Evolutionary conservation across 306 rosid species (phyloP), one percentile per base, ranked within the genome.

Genomic region (Hippophae tibetana): DNA sequence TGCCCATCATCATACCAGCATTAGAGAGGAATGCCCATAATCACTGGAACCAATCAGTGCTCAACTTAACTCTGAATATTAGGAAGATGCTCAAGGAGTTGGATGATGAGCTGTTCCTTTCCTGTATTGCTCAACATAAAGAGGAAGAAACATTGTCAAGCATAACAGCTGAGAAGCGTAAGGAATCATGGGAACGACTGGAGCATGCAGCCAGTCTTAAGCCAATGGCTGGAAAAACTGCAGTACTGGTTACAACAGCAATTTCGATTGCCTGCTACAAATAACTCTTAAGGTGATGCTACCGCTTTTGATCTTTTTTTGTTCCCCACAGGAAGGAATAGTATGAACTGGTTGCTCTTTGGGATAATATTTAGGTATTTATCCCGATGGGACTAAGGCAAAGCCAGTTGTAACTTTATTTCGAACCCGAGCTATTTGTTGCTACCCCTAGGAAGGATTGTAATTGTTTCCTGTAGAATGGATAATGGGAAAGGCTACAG

Each of bases 41-140:
- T 72, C 98, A 92, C 74, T 92, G 98, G 98, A 92, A 88, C 72
- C 98, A 69, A 23, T 92, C 93, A 42, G 98, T 92, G 57, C 79
- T 83, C 55, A 87, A 87, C 82, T 71, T 92, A 63, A 85, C 89
- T 60, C 74, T 76, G 13, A 92, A 85, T 25, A 78, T 92, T 14
- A 76, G 87, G 73, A 92, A 92, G 79, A 83, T 92, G 82, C 83
- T 92, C 62, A 49, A 80, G 62, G 98, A 92, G 76, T 83, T 92
- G 89, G 98, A 92, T 46, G 96, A 87, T 49, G 90, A 76, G 67
- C 79, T 92, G 43, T 92, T 85, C 74, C 43, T 76, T 49, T 63
- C 83, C 9, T 79, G 85, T 64, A 81, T 76, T 52, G 61, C 81
- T 10, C 86, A 61, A 41, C 78, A 59, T 58, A 85, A 76, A 74